Base-by-base conservation (phyloP, 2,329 filamentous ascomycete species). In the Calycina herbarum region DNA sequence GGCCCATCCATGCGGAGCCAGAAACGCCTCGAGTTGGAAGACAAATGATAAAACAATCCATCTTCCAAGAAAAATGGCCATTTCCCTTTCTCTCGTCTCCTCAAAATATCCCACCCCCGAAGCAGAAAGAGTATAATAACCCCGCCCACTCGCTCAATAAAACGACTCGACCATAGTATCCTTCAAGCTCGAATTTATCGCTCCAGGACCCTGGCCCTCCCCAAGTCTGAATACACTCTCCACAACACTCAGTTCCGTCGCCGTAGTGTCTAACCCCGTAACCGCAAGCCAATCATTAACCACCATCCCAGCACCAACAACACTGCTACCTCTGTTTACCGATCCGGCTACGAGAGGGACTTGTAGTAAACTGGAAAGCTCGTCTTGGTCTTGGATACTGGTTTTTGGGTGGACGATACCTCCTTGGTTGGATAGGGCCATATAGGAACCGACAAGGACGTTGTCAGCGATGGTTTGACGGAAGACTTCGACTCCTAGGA, bases 81-180 rank as follows among this genome's bases (percentile, higher is more conserved):
- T 40, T 4, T 4, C 13, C 38, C 38, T 40, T 40, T 15, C 10
- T 51, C 24, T 24, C 48, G 11, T 51, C n/a, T 24, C n/a, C n/a
- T 24, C n/a, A 51, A 24, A 10, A 20, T 24, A 51, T 27, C n/a
- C 48, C 48, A 51, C 27, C 7, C n/a, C 48, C 45, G 20, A 27
- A 51, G 38, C 38, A 51, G 48, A 20, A 20, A 51, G 48, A 51
- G 48, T 24, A 48, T 48, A 27, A 24, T 24, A 51, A 20, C 8
- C 48, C 48, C 48, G 7, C 33, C 62, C 61, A 62, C 51, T 66
- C 33, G 51, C 74, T 85, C 85, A 99, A 83, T 99, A 99, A 82
- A 98, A 99, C 75, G 92, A 96, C 84, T 99, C 95, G 68, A 99
- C 95, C 87, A 99, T 96, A 71, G 93, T 95, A 79, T 98, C 94